A percentile compares a stretch with the other conserved stretches of the same genome.
Evolutionary conservation across 257 asterid species (phyloP).

Genomic region (Solanum verrucosum): DNA sequence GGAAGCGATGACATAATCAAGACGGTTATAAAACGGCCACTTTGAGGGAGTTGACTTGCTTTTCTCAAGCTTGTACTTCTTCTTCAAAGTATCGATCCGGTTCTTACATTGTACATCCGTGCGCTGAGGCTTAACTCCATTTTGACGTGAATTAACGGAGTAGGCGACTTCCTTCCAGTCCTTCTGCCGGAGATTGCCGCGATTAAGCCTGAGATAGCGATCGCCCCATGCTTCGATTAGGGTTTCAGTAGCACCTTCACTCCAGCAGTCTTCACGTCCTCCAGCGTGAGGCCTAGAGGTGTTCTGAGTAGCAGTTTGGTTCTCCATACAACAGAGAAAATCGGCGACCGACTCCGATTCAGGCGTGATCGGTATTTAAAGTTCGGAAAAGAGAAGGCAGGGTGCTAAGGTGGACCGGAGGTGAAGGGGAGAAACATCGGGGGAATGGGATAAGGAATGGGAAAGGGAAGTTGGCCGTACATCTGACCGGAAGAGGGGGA

Average conservation of each 20-base stretch:
- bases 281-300: conserved; percentile 12
- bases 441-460: neutral
- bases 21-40: conserved; percentile 53
- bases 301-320: neutral
- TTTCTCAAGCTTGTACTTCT: conserved; percentile 61
- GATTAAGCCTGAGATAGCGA: conserved; percentile 54
- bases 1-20: conserved; percentile 44
- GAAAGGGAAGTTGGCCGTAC: conserved; percentile 8
- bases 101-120: conserved; percentile 69
- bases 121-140: conserved; percentile 56
- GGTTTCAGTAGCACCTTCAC: conserved; percentile 68
- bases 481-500: conserved; percentile 18
- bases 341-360: neutral
- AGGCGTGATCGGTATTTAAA: neutral
- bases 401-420: neutral
- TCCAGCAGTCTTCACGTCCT: conserved; percentile 70
- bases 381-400: neutral
- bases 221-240: conserved; percentile 63
- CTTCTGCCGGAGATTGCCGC: conserved; percentile 66
- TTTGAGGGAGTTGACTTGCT: conserved; percentile 36
- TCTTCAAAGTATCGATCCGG: conserved; percentile 64
- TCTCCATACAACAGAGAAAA: conserved; percentile 3
- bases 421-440: neutral
- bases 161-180: conserved; percentile 71
- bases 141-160: conserved; percentile 46